Base-by-base conservation (phyloP, 305 asterid genomes). In the Fraxinus angustifolia region DNA sequence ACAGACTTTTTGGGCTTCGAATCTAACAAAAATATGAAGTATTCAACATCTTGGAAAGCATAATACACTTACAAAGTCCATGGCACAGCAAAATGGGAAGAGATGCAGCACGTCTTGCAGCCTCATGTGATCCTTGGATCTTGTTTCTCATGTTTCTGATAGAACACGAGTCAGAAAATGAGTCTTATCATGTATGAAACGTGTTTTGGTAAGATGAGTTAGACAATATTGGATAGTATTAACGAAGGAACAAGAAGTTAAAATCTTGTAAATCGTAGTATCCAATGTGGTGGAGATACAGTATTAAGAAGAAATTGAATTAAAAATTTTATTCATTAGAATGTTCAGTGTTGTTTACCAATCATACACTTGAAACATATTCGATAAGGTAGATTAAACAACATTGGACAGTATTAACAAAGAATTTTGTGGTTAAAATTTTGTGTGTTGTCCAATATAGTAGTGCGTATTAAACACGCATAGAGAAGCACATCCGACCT, bases 1-100 rank as follows among this genome's bases (percentile, higher is more conserved):
- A 19, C 31, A 71, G 26, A 67, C 21, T 21, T 33, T 75, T 79
- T 23, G 19, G 36, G 79, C 62, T 70, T 12, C 2, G 11, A 30
- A 74, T 74, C 23, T 42, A 65, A 73, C 73, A 65, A 50, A 40
- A 53, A 36, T 35, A 30, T 21, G 45, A 4, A 12, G 38, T 21
- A 26, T 40, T 56, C 33, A 28, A 76, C 45, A 73, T 33, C 16
- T 34, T 8, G 19, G 26, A 70, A 70, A 70, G 45, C n/a, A 33
- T 5, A 68, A 35, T 58, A 70, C 35, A 85, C 97, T 58, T 93
- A 96, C 98, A 86, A 76, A 76, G 90, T 84, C 99, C 99, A 75
- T 96, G 99, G 70, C 97, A 91, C 82, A 94, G 93, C 84, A 94
- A 72, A 81, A 96, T 94, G 45, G 99, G 99, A 84, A 96, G 90